A percentile compares a stretch with the other conserved stretches of the same genome.
phyloP scores from a whole-genome alignment of 805 yeast genomes.

The Ogataea polymorpha region DNA sequence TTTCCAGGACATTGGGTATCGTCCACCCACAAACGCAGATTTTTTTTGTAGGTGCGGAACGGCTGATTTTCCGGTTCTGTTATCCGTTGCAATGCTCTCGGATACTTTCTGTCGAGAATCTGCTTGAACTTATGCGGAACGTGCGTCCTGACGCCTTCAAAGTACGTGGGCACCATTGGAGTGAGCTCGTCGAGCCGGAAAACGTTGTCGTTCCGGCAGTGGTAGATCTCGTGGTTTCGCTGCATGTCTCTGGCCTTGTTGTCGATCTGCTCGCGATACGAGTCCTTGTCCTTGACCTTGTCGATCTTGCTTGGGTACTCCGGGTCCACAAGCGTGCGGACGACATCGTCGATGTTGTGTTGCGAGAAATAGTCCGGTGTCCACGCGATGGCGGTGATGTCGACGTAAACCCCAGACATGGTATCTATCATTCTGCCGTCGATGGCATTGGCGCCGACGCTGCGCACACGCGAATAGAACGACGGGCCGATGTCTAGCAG shows the following conservation, averaged over 20 bases:
- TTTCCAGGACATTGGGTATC: constrained; percentile 25
- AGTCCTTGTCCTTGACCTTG: constrained; percentile 12
- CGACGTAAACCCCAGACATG: constrained; percentile 62
- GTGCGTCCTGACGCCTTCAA: constrained; percentile 55
- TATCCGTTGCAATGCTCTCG: constrained; percentile 32
- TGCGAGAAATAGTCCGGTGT: constrained; percentile 31
- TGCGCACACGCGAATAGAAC: constrained; percentile 47
- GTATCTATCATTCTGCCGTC: constrained; percentile 68
- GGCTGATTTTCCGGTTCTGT: constrained; percentile 38
- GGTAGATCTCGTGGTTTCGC: constrained; percentile 31
- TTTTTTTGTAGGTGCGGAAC: constrained; percentile 45
- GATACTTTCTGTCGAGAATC: constrained; percentile 50
- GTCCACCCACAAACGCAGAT: constrained; percentile 55
- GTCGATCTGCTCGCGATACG: constrained; percentile 16
- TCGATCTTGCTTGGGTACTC: constrained; percentile 15
- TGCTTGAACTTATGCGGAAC: constrained; percentile 45
- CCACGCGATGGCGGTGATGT: constrained; percentile 57
- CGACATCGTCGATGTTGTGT: constrained; percentile 14
- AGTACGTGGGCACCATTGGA: constrained; percentile 46
- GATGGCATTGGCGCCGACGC: constrained; percentile 54
- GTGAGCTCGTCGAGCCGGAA: constrained; percentile 42
- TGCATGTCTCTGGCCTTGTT: constrained; percentile 22
- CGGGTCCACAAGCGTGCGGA: constrained; percentile 21
- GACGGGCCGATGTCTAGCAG: constrained; percentile 46
- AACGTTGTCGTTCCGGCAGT: constrained; percentile 58